phyloP scores from a whole-genome alignment of 78 protist genomes.

The Isochrysis galbana region DNA sequence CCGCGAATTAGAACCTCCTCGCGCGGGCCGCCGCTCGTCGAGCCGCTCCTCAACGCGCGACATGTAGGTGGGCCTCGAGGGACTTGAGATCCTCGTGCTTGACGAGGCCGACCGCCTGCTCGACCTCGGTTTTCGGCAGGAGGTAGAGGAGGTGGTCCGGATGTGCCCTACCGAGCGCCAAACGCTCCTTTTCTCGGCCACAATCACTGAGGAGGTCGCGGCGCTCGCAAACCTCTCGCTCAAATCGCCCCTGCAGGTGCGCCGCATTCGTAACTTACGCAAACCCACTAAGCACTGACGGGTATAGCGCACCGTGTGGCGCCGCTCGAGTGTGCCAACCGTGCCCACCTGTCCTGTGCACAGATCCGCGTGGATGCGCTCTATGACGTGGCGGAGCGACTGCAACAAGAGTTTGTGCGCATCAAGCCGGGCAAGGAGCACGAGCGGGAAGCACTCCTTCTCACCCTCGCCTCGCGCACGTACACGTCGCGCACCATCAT shows the following conservation, averaged over 20 bases:
- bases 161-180: not conserved
- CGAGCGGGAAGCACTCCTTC: not conserved
- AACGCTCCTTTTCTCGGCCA: constrained; percentile 42
- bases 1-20: too few relatives aligned
- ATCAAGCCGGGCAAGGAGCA: not conserved
- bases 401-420: constrained; percentile 79
- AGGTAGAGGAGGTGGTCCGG: not conserved
- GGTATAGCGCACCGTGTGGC: too few relatives aligned
- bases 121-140: not conserved
- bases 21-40: too few relatives aligned
- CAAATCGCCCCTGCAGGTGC: constrained; percentile 46
- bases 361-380: constrained; percentile 63
- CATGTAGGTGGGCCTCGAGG: constrained; percentile 68
- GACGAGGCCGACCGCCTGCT: constrained; percentile 54
- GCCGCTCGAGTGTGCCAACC: too few relatives aligned
- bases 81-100: constrained; percentile 62
- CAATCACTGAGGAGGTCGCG: constrained; percentile 3
- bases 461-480: constrained; percentile 22
- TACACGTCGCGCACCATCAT: constrained; percentile 28
- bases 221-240: constrained; percentile 49
- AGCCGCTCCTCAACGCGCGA: too few relatives aligned
- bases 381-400: constrained; percentile 58
- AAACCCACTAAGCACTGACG: too few relatives aligned
- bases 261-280: too few relatives aligned
- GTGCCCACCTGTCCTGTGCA: not conserved